A percentile compares a stretch with the other conserved stretches of the same genome.
Conservation (phyloP, 495 filamentous ascomycete genomes). For the Penicillium silybi region DNA sequence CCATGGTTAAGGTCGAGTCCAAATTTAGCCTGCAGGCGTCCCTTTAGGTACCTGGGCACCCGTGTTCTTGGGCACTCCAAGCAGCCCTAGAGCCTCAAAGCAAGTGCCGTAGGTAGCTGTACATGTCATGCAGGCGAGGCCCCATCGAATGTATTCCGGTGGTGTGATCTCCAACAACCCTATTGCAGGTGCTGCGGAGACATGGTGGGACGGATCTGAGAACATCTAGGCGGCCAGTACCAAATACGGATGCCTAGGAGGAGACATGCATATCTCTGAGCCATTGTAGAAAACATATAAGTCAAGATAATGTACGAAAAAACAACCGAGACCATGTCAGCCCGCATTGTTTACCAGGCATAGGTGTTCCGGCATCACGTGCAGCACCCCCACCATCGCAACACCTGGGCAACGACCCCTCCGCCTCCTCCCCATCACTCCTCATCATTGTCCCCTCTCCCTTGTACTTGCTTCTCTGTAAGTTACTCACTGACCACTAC, state of each 20-base stretch:
- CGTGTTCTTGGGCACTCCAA: not conserved
- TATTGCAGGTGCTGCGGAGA: not conserved
- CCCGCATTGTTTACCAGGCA: conserved; percentile 16
- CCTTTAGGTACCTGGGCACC: not conserved
- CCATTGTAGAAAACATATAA: not conserved
- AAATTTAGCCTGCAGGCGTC: conserved; percentile 5
- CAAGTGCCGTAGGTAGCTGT: conserved; percentile 1
- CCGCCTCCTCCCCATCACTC: conserved; percentile 34
- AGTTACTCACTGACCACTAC: conserved; percentile 11
- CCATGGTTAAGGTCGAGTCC: conserved; percentile 16
- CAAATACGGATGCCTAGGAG: conserved; percentile 4
- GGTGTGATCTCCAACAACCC: conserved; percentile 8
- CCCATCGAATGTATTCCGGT: not conserved
- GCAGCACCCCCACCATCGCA: conserved; percentile 29
- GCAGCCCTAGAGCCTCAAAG: not conserved
- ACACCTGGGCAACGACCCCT: conserved; percentile 38
- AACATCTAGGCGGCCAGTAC: conserved; percentile 7
- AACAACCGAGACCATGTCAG: not conserved
- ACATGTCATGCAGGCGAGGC: conserved; percentile 7
- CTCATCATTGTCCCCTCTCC: conserved; percentile 22
- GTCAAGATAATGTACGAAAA: not conserved
- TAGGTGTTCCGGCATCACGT: conserved; percentile 30
- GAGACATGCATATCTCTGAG: not conserved
- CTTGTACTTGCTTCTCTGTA: conserved; percentile 9
- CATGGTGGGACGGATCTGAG: not conserved